Conservation (phyloP, 345 rosid species). For the Arabidopsis suecica region DNA sequence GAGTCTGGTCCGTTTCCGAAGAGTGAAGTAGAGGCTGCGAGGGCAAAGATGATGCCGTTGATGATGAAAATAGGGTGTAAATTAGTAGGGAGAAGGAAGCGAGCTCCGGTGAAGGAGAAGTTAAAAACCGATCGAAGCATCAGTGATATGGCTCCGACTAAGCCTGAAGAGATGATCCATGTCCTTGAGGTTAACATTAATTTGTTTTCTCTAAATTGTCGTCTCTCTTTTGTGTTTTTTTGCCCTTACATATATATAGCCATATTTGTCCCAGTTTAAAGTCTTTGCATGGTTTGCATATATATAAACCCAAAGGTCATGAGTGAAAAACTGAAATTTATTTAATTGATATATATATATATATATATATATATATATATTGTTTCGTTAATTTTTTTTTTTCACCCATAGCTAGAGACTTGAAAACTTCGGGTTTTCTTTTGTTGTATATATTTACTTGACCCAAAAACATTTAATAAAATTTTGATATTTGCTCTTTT, state of each 20-base stretch:
- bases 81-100: constrained; percentile 25
- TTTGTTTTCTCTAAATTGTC: not conserved
- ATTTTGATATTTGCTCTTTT: no score
- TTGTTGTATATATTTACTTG: not conserved
- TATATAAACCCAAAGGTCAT: not conserved
- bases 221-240: not conserved
- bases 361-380: no score
- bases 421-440: not conserved
- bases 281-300: not conserved
- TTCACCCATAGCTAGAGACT: not conserved
- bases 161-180: constrained; percentile 43
- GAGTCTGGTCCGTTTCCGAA: constrained; percentile 22
- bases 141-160: constrained; percentile 44
- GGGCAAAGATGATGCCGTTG: constrained; percentile 38
- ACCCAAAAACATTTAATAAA: not conserved
- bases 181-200: constrained; percentile 35
- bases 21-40: constrained; percentile 36
- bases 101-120: constrained; percentile 35
- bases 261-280: not conserved
- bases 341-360: not conserved
- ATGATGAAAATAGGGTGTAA: constrained; percentile 30
- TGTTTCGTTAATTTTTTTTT: not conserved
- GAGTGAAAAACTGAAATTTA: not conserved
- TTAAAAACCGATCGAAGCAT: constrained; percentile 31
- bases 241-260: not conserved